A percentile compares a stretch with the other conserved stretches of the same genome.
Evolutionary conservation across 352 stramenopile genomes (phyloP).

Genomic region (Pythium myriotylum): DNA sequence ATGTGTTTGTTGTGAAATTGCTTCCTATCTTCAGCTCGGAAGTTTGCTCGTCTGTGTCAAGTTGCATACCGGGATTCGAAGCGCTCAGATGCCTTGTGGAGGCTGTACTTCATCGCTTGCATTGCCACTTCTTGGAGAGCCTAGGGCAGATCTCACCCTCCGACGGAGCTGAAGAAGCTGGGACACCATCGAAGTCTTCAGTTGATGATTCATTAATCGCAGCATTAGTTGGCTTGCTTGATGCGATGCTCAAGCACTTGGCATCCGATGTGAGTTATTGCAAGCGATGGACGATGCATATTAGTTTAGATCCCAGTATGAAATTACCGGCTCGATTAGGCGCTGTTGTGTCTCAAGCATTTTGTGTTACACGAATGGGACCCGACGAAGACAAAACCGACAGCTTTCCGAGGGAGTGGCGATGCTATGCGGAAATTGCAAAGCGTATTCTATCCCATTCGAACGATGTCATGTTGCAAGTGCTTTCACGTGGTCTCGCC

Average conservation of each 20-base stretch:
- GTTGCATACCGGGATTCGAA: not conserved
- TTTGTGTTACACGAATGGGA: constrained; percentile 2
- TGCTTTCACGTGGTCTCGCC: constrained; percentile 10
- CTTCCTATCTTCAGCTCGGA: constrained; percentile 25
- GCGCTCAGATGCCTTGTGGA: constrained; percentile 6
- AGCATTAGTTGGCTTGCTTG: constrained; percentile 9
- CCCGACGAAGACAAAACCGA: no score
- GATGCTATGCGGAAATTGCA: constrained; percentile 12
- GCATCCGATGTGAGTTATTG: constrained; percentile 3
- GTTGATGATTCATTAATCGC: not conserved
- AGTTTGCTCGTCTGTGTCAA: not conserved
- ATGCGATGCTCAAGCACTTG: constrained; percentile 26
- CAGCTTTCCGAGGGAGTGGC: constrained; percentile 20
- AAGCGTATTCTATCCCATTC: constrained; percentile 2
- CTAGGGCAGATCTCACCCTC: constrained; percentile 11
- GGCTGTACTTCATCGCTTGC: constrained; percentile 6
- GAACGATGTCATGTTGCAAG: constrained; percentile 11
- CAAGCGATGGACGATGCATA: constrained; percentile 5
- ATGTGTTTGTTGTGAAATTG: constrained; percentile 51
- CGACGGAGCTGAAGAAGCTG: not conserved
- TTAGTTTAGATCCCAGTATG: not conserved
- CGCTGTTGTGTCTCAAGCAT: not conserved
- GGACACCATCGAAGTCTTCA: not conserved
- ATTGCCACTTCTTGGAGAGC: constrained; percentile 15
- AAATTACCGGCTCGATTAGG: not conserved